A percentile compares a stretch with the other conserved stretches of the same genome.
These are phyloP conservation scores for Lachancea kluyveri DNA, from an alignment of 805 yeast species.

Conservation along the genomic window DNA sequence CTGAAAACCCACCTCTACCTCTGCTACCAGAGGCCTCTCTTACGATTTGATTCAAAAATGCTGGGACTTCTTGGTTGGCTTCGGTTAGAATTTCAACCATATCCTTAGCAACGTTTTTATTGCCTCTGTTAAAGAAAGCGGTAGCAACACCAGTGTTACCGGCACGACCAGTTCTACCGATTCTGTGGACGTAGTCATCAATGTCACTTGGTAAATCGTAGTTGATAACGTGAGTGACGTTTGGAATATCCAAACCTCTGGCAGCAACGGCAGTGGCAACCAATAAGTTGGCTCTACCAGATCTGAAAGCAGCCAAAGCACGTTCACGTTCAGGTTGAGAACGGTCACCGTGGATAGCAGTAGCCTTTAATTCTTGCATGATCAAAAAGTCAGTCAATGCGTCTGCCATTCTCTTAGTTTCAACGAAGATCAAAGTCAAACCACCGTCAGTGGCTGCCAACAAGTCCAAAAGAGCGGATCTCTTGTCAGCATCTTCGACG, in stretches of 20 bases:
- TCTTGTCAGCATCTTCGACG: conserved; percentile 92
- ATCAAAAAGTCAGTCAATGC: conserved; percentile 86
- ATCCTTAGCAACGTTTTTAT: conserved; percentile 83
- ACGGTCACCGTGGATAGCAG: conserved; percentile 99
- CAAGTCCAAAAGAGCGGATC: conserved; percentile 82
- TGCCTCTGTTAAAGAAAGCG: conserved; percentile 95
- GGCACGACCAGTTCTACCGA: conserved; percentile 99
- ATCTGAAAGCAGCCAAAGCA: conserved; percentile 89
- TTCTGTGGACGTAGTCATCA: conserved; percentile 98
- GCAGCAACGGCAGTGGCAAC: conserved; percentile 99
- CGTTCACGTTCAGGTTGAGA: conserved; percentile 96
- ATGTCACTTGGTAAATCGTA: conserved; percentile 95
- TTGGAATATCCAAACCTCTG: conserved; percentile 99
- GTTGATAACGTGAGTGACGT: conserved; percentile 95
- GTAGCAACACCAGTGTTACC: conserved; percentile 99
- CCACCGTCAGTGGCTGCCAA: conserved; percentile 76
- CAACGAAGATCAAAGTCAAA: conserved; percentile 90
- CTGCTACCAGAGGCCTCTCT: conserved; percentile 65
- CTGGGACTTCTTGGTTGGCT: conserved; percentile 97
- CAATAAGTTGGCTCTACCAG: conserved; percentile 86
- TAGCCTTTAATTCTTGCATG: conserved; percentile 88
- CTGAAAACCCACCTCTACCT: conserved; percentile 40
- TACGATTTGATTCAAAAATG: conserved; percentile 70
- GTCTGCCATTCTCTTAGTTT: conserved; percentile 98
- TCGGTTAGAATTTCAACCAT: conserved; percentile 81